These are phyloP conservation scores for Carallia brachiata DNA, from an alignment of 345 rosid genomes.

Conservation along the genomic window DNA sequence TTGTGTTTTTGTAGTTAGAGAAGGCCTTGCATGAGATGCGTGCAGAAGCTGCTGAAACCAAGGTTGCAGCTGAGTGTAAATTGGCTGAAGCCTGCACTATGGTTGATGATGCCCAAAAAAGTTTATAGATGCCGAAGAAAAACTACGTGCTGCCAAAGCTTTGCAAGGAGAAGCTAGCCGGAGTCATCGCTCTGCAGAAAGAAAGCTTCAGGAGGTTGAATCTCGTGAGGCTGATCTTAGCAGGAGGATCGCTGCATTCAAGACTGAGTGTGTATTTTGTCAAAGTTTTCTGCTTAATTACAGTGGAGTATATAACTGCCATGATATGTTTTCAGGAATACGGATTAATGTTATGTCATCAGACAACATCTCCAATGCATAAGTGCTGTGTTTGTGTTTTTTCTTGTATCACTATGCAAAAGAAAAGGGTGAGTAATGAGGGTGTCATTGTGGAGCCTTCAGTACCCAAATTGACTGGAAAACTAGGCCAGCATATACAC, in stretches of 20 bases:
- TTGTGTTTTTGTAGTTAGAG: conserved; percentile 58
- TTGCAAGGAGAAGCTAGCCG: conserved; percentile 70
- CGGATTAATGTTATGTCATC: too few species aligned
- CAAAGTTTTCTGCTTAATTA: too few species aligned
- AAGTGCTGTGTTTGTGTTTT: too few species aligned
- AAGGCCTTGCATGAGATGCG: conserved; percentile 96
- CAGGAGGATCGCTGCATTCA: conserved; percentile 57
- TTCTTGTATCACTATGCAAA: too few species aligned
- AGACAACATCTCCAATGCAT: too few species aligned
- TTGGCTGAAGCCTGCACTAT: conserved; percentile 61
- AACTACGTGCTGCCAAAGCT: conserved; percentile 63
- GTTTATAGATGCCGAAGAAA: conserved; percentile 57
- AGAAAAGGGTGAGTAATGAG: too few species aligned
- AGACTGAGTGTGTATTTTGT: conserved; percentile 61
- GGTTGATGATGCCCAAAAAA: conserved; percentile 76
- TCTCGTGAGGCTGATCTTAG: conserved; percentile 81
- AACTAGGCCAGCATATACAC: neutral
- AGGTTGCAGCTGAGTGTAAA: conserved; percentile 71
- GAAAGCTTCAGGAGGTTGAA: conserved; percentile 81
- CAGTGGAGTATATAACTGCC: too few species aligned
- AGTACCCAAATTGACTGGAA: too few species aligned
- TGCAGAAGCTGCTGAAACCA: conserved; percentile 84
- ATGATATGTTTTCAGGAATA: too few species aligned
- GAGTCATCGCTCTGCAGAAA: conserved; percentile 69
- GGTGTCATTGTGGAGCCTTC: too few species aligned